phyloP scores from a whole-genome alignment of 2,329 filamentous ascomycete genomes.

The Fusarium drepaniforme region DNA sequence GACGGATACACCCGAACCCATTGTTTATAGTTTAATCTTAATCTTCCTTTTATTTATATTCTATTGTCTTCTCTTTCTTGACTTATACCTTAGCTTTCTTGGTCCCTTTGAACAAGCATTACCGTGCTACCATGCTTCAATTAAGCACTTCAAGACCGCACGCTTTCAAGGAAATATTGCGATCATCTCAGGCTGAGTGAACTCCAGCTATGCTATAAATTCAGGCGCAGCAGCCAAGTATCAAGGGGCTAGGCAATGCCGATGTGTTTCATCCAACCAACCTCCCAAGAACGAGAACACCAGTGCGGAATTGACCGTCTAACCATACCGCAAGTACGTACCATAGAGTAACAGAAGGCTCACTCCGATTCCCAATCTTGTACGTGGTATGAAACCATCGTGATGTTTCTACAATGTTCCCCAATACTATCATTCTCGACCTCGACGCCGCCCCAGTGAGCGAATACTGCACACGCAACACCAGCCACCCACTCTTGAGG shows the following conservation, averaged over 20 bases:
- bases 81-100: not conserved
- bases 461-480: not conserved
- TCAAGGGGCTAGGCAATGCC: not conserved
- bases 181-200: not conserved
- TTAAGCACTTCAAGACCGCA: not conserved
- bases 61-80: not conserved
- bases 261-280: not conserved
- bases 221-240: not conserved
- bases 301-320: not conserved
- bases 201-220: not conserved
- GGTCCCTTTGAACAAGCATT: not conserved
- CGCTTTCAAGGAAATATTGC: not conserved
- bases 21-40: not conserved
- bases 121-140: not conserved
- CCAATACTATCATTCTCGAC: not conserved
- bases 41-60: not conserved
- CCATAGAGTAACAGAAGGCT: not conserved
- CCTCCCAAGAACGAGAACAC: not conserved
- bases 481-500: not conserved
- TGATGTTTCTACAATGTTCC: not conserved
- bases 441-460: not conserved
- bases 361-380: too few relatives aligned
- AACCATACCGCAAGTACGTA: not conserved
- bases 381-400: not conserved
- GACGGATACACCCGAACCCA: not conserved